phyloP scores from a whole-genome alignment of 1,284 basidiomycete genomes.

The Inonotus obliquus region DNA sequence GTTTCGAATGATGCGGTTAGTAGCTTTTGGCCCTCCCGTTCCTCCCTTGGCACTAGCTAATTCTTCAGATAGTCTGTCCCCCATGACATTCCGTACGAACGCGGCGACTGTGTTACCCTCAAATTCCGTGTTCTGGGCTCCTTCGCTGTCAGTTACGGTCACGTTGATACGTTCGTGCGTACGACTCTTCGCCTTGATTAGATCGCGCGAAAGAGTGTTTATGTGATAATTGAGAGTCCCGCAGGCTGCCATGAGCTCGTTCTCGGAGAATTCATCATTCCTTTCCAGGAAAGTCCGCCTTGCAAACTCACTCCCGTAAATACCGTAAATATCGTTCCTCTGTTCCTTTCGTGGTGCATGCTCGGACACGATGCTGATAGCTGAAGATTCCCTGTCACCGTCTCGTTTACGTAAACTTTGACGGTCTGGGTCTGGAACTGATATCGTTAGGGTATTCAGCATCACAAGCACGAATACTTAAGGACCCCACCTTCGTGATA shows the following conservation, averaged over 20 bases:
- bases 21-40: not conserved
- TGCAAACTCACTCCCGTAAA: not conserved
- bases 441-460: too few species aligned
- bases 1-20: not conserved
- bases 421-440: too few species aligned
- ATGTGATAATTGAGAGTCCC: not conserved
- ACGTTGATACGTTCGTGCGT: not conserved
- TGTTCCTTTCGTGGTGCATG: not conserved
- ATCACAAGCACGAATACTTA: too few species aligned
- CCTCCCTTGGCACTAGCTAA: not conserved
- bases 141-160: not conserved
- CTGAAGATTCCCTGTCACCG: too few species aligned
- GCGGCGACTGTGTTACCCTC: not conserved
- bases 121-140: not conserved
- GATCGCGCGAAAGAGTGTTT: not conserved
- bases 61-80: not conserved
- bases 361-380: too few species aligned
- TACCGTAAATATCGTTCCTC: not conserved
- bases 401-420: too few species aligned
- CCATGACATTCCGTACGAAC: not conserved
- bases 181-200: not conserved
- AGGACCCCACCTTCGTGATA: too few species aligned
- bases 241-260: constrained; percentile 2
- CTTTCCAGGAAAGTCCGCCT: not conserved
- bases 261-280: constrained; percentile 1